Conservation (phyloP, 2,329 filamentous ascomycete genomes). For the Colletotrichum salicis region DNA sequence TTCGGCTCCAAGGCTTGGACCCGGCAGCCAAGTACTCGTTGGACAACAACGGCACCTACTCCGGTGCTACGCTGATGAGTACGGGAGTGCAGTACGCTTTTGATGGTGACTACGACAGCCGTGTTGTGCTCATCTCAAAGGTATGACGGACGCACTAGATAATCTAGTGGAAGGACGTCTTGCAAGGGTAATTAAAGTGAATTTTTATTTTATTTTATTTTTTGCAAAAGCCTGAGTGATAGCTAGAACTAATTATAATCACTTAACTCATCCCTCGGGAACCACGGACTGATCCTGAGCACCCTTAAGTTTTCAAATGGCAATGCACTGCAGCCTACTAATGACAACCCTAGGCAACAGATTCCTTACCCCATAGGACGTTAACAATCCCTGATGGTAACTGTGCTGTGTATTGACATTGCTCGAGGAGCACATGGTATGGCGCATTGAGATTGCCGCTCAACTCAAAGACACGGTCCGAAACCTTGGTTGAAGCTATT, state of each 20-base stretch:
- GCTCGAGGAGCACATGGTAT: too few relatives aligned
- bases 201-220: neutral
- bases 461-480: too few relatives aligned
- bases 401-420: too few relatives aligned
- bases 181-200: neutral
- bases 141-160: constrained; percentile 37
- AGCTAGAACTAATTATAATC: neutral
- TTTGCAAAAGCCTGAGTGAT: neutral
- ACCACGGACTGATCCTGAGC: neutral
- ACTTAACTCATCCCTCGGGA: neutral
- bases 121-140: constrained; percentile 65
- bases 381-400: too few relatives aligned
- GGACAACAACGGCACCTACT: constrained; percentile 61
- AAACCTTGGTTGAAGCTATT: too few relatives aligned
- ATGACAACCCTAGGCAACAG: too few relatives aligned
- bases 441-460: too few relatives aligned
- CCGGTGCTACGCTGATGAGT: constrained; percentile 71
- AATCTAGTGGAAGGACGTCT: neutral
- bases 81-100: constrained; percentile 66
- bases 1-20: constrained; percentile 68
- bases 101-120: constrained; percentile 65
- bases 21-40: constrained; percentile 60
- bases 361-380: too few relatives aligned
- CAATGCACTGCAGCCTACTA: too few relatives aligned
- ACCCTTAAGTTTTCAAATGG: too few relatives aligned